Percentiles rank a stretch among this genome's conserved stretches.
These are phyloP conservation scores for Scheffersomyces coipomensis DNA, from an alignment of 805 yeast genomes.

Conservation along the genomic window DNA sequence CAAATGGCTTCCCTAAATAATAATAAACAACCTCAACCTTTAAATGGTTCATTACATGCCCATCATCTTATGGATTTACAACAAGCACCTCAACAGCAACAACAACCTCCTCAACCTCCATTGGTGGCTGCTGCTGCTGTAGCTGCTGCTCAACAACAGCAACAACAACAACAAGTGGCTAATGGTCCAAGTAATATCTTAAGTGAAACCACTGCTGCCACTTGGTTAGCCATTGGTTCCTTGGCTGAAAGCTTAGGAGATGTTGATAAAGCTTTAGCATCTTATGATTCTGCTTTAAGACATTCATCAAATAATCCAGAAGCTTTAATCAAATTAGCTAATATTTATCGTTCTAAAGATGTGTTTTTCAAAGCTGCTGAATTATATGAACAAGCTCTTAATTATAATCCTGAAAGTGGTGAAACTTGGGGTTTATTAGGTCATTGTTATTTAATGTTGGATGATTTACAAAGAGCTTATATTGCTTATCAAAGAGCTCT, in stretches of 20 bases:
- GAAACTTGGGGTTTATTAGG: constrained; percentile 97
- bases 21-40: constrained; percentile 5
- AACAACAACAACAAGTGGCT: constrained; percentile 3
- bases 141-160: constrained; percentile 3
- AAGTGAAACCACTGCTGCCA: constrained; percentile 63
- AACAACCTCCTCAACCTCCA: constrained; percentile 2
- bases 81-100: constrained; percentile 5
- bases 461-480: constrained; percentile 92
- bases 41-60: constrained; percentile 7
- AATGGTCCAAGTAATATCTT: constrained; percentile 14
- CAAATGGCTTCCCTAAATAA: neutral
- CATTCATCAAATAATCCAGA: constrained; percentile 84
- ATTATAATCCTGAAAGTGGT: constrained; percentile 81
- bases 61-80: constrained; percentile 4
- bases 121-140: constrained; percentile 1
- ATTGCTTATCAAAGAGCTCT: constrained; percentile 96
- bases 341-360: constrained; percentile 83
- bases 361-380: constrained; percentile 94
- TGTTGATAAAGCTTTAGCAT: constrained; percentile 82
- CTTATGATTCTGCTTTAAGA: constrained; percentile 84
- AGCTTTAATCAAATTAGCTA: constrained; percentile 82
- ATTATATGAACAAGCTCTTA: constrained; percentile 81
- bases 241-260: constrained; percentile 89
- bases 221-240: constrained; percentile 88
- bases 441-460: constrained; percentile 95